phyloP scores from a whole-genome alignment of 179 eudicot species.

The Camellia oleifera region DNA sequence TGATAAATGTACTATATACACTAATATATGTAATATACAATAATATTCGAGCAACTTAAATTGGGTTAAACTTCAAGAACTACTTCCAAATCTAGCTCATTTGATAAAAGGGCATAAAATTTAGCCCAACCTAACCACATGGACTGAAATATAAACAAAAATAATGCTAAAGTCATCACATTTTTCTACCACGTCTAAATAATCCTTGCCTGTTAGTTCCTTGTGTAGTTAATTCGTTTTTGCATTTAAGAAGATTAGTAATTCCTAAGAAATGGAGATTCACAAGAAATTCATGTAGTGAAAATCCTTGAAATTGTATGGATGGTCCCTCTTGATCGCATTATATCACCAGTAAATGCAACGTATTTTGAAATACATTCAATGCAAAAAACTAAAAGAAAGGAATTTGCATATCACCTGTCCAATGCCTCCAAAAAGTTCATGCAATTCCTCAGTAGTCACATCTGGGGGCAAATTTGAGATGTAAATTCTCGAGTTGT shows the following conservation, averaged over 20 bases:
- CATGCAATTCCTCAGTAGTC: conserved; percentile 72
- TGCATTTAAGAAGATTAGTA: neutral
- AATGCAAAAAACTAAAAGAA: neutral
- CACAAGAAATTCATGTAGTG: conserved; percentile 42
- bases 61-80: too few relatives aligned
- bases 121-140: too few relatives aligned
- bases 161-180: too few relatives aligned
- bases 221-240: neutral
- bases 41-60: too few relatives aligned
- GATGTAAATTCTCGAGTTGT: conserved; percentile 81
- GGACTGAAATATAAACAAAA: too few relatives aligned
- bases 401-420: conserved; percentile 47
- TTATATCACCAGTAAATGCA: neutral
- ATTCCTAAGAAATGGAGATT: neutral
- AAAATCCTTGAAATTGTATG: conserved; percentile 27
- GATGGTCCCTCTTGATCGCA: conserved; percentile 4
- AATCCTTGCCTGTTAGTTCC: too few relatives aligned
- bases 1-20: too few relatives aligned
- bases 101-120: too few relatives aligned
- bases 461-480: conserved; percentile 98
- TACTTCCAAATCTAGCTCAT: too few relatives aligned
- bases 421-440: conserved; percentile 93
- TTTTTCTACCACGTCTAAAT: too few relatives aligned
- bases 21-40: too few relatives aligned
- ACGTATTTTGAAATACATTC: neutral